Evolutionary conservation across 83 land plant species (phyloP).

Genomic region (Picea abies): DNA sequence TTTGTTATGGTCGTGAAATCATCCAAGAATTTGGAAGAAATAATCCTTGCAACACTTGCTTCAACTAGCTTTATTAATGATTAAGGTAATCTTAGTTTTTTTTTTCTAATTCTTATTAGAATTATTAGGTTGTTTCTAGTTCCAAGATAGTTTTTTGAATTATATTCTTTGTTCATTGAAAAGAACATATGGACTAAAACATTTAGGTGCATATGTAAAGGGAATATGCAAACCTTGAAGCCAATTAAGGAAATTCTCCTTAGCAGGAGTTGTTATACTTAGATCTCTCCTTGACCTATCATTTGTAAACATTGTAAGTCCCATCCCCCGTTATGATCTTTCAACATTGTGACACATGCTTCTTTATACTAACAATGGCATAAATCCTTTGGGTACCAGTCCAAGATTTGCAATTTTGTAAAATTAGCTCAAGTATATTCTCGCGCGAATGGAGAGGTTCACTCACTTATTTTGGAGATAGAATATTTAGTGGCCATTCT

Average conservation of each 20-base stretch:
- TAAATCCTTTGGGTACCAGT: conserved; percentile 2
- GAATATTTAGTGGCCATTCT: conserved; percentile 65
- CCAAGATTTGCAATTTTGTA: conserved; percentile 62
- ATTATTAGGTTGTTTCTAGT: background rate
- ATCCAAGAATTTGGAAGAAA: too few relatives aligned
- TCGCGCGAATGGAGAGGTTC: conserved; percentile 53
- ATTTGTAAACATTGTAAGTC: conserved; percentile 41
- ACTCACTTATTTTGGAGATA: conserved; percentile 38
- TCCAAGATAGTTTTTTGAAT: background rate
- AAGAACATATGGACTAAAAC: conserved; percentile 44
- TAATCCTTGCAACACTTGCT: too few relatives aligned
- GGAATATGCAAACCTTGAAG: conserved; percentile 44
- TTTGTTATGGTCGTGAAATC: too few relatives aligned
- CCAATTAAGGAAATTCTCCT: conserved; percentile 38
- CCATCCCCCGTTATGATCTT: background rate
- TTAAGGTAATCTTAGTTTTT: too few relatives aligned
- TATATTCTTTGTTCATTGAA: background rate
- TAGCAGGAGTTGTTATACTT: conserved; percentile 48
- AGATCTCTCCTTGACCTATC: conserved; percentile 36
- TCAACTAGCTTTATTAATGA: too few relatives aligned
- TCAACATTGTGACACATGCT: background rate
- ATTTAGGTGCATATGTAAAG: conserved; percentile 28
- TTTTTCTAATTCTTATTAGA: too few relatives aligned
- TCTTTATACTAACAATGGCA: background rate
- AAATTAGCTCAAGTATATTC: conserved; percentile 50